Evolutionary conservation across 805 yeast genomes (phyloP), one percentile per base, ranked within the genome.

Genomic region (Saturnispora saitoi): DNA sequence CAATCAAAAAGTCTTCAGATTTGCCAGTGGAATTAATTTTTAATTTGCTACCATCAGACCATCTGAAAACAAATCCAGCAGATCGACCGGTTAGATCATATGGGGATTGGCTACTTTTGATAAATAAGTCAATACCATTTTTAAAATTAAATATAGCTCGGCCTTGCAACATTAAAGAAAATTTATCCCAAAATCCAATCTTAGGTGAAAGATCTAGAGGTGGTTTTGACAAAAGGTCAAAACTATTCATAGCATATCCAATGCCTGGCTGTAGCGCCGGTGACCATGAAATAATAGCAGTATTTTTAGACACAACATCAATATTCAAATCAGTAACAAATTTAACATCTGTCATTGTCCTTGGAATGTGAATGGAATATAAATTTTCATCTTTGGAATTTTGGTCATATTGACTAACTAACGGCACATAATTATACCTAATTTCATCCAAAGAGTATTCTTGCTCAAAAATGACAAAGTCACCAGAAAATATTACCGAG

Each of bases 121-220:
- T 78, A 56, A 80, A 81, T 28, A 82, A 66, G 54, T 79, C 74
- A n/a, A 82, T 63, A 45, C 80, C 82, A 52, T 70, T 70, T 2
- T 57, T 50, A 44, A 81, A 70, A 20, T 70, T 61, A 54, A 80
- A 76, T 3, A 57, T 64, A 54, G 78, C 66, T 42, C 62, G 68
- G 4, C 84, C 84, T 52, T 81, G 87, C 19, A 76, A 56, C 7
- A 76, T 56, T 20, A 77, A 66, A 2, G 84, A 70, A 37, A 80
- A 58, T 54, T 82, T 82, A 62, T 82, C 89, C 89, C 89, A 82
- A 55, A 81, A 79, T 4, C 89, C 89, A 7, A 82, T 57, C 52
- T 78, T 78, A 8, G 71, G 66, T 2, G 86, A 79, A 1, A 78
- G 78, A 58, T 82, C 89, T 24, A 81, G 61, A 2, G 85, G 85